phyloP scores from a whole-genome alignment of 208 protist genomes.

The Spongospora subterranea region DNA sequence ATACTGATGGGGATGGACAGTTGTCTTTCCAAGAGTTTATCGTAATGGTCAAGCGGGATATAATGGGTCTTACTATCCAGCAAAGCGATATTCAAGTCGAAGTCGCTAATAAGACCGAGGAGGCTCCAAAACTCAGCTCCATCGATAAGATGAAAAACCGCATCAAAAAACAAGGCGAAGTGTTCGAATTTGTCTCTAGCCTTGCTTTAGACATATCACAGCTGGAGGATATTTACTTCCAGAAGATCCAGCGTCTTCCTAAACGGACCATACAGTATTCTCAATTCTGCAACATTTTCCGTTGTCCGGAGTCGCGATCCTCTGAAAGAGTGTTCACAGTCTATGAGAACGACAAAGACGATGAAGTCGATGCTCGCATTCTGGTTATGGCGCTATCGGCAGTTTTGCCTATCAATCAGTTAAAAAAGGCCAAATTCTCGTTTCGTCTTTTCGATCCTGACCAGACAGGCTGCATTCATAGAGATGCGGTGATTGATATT shows the following conservation, averaged over 20 bases:
- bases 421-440: slow-evolving; percentile 52
- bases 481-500: slow-evolving; percentile 23
- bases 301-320: not conserved
- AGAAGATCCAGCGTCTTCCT: slow-evolving; percentile 33
- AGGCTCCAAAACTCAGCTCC: slow-evolving; percentile 21
- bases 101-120: not conserved
- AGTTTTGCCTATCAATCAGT: slow-evolving; percentile 34
- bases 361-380: slow-evolving; percentile 11
- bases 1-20: slow-evolving; percentile 38
- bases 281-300: slow-evolving; percentile 51
- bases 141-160: slow-evolving; percentile 45
- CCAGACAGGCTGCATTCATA: not conserved
- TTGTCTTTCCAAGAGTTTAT: slow-evolving; percentile 32
- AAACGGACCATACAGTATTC: not conserved
- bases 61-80: not conserved
- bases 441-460: not conserved
- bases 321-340: slow-evolving; percentile 48
- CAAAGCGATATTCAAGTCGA: not conserved
- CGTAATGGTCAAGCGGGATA: slow-evolving; percentile 32
- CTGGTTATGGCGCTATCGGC: slow-evolving; percentile 38
- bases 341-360: slow-evolving; percentile 51
- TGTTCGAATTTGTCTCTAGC: slow-evolving; percentile 29
- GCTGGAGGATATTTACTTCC: slow-evolving; percentile 47
- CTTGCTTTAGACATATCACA: slow-evolving; percentile 18
- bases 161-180: slow-evolving; percentile 38